Evolutionary conservation across 139 green algal genomes (phyloP), one percentile per base, ranked within the genome.

Genomic region (Pseudopediastrum boryanum): DNA sequence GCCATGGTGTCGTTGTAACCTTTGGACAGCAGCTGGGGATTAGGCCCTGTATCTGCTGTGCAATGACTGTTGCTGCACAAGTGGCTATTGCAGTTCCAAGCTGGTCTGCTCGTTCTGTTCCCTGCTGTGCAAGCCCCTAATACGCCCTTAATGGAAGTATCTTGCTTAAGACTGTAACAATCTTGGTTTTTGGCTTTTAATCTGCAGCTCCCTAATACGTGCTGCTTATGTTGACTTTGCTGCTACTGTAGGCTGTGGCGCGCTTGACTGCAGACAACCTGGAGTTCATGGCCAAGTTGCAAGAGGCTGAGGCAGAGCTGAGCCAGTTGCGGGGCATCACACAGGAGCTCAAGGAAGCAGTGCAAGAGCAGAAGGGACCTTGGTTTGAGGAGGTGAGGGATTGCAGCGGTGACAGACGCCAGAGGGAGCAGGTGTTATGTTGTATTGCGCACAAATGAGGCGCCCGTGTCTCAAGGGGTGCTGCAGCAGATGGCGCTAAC

Each of bases 181-280:
- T n/a, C n/a, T n/a, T n/a, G n/a, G n/a, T n/a, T n/a, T n/a, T n/a
- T n/a, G n/a, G n/a, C n/a, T n/a, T n/a, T n/a, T n/a, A n/a, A n/a
- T n/a, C n/a, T n/a, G n/a, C n/a, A n/a, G 48, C 48, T 58, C 19
- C 21, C 19, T 21, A 58, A 58, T 21, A 58, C 48, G 48, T 58
- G 48, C 48, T 58, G 19, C 48, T 16, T 58, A n/a, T 58, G 48
- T 21, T 58, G 48, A n/a, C 61, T 44, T 19, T 70, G 29, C 59
- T 72, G 68, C 46, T 48, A 33, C 27, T 42, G 43, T 70, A 90
- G 85, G 84, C 84, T 21, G 83, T 91, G 39, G 87, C 87, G 10
- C 85, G 87, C 50, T 81, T 92, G 42, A 92, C 87, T 5, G 87
- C 85, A 2, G 87, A 92, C 87, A 92, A 92, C 81, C 76, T 92